phyloP scores from a whole-genome alignment of 176 grass and related monocot genomes.

The Carex scoparia region DNA sequence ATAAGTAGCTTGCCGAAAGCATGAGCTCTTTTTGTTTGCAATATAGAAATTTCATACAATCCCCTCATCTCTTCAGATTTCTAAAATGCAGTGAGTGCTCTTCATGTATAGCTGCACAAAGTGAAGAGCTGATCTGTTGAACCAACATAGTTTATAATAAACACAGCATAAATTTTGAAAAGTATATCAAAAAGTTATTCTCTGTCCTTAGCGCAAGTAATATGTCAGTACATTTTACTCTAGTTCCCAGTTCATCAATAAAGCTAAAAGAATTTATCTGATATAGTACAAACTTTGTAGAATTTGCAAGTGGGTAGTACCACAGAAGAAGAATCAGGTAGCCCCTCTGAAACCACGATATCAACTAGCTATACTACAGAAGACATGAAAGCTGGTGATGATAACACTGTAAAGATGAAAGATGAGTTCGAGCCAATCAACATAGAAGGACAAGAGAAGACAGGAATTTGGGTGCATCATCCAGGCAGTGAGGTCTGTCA shows the following conservation, averaged over 20 bases:
- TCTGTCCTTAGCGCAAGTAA: background rate
- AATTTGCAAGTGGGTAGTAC: background rate
- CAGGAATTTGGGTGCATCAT: conserved; percentile 67
- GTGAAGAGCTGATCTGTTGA: background rate
- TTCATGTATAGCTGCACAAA: background rate
- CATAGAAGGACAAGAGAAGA: conserved; percentile 69
- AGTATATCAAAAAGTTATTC: background rate
- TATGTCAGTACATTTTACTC: background rate
- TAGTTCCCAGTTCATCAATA: background rate
- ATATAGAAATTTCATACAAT: background rate
- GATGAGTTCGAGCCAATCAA: conserved; percentile 77
- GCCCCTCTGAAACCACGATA: conserved; percentile 13
- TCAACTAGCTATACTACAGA: background rate
- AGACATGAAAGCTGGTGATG: conserved; percentile 7
- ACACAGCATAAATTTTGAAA: background rate
- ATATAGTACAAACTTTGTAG: conserved; percentile 23
- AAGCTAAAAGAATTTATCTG: background rate
- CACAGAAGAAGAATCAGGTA: conserved; percentile 21
- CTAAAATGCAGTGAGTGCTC: background rate
- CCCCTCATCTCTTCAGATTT: background rate
- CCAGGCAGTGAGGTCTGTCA: conserved; percentile 50
- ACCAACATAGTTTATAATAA: background rate
- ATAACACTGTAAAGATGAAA: conserved; percentile 35
- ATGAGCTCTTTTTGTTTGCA: background rate
- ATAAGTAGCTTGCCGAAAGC: background rate